Evolutionary conservation across 371 early-diverging fungal genomes (phyloP).

Genomic region (Chytridiales sp.): DNA sequence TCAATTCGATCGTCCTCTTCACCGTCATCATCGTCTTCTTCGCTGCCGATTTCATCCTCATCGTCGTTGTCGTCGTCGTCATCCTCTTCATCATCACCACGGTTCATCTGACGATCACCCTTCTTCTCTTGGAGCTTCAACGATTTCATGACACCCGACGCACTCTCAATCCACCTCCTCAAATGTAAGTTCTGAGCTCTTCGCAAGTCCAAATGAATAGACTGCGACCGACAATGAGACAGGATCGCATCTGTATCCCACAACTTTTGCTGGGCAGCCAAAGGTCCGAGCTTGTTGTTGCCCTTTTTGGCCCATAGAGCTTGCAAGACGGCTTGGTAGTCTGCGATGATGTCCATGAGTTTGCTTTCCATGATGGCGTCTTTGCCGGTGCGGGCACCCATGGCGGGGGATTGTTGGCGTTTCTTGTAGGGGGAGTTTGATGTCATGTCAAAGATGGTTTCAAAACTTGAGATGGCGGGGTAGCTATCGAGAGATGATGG

Average conservation of each 20-base stretch:
- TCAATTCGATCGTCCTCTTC: background rate
- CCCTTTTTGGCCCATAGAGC: background rate
- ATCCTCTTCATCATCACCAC: slow-evolving; percentile 9
- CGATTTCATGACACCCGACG: background rate
- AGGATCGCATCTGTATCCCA: slow-evolving; percentile 9
- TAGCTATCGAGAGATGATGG: too few relatives aligned
- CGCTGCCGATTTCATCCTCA: background rate
- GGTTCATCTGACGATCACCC: slow-evolving; percentile 3
- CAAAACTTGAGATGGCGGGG: too few relatives aligned
- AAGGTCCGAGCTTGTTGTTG: slow-evolving; percentile 1
- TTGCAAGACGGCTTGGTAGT: background rate
- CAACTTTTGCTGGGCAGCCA: slow-evolving; percentile 1
- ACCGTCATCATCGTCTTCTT: background rate
- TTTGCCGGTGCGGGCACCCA: too few relatives aligned
- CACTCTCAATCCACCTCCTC: slow-evolving; percentile 11
- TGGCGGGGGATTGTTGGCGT: too few relatives aligned
- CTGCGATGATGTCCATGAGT: background rate
- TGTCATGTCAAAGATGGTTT: too few relatives aligned
- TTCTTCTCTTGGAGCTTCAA: background rate
- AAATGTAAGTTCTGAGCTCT: slow-evolving; percentile 1
- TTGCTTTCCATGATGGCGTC: too few relatives aligned
- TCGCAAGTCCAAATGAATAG: background rate
- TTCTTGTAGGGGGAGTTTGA: too few relatives aligned
- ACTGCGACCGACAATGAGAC: background rate
- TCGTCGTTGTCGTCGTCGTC: background rate